Conservation (phyloP, 2,329 filamentous ascomycete species). For the Trichoderma simmonsii region DNA sequence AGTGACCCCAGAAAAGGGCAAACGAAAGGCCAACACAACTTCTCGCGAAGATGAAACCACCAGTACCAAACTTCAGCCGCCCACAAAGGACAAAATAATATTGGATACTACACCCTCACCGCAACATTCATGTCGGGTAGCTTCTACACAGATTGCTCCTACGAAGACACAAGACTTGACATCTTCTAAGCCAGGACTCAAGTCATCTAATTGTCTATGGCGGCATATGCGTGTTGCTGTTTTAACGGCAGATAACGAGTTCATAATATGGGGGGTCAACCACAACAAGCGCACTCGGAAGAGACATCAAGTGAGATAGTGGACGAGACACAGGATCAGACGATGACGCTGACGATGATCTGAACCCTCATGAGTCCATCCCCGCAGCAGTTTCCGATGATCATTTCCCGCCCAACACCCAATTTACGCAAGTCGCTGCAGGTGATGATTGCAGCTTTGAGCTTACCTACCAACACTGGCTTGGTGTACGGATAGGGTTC, state of each 20-base stretch:
- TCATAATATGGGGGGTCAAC: constrained; percentile 66
- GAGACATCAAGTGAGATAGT: constrained; percentile 50
- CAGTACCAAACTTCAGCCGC: background rate
- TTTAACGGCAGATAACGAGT: constrained; percentile 57
- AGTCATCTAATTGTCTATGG: constrained; percentile 62
- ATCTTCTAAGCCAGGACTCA: background rate
- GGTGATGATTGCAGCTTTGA: constrained; percentile 68
- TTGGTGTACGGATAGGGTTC: constrained; percentile 75
- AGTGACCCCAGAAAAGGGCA: background rate
- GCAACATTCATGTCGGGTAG: background rate
- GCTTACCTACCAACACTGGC: constrained; percentile 65
- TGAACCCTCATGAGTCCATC: constrained; percentile 59
- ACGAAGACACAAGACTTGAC: too few relatives aligned
- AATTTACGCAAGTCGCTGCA: constrained; percentile 58
- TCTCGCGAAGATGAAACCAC: background rate
- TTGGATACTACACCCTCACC: background rate
- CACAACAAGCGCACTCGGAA: constrained; percentile 60
- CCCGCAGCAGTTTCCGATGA: constrained; percentile 51
- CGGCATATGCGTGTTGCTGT: constrained; percentile 64
- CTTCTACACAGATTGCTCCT: too few relatives aligned
- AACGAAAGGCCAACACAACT: background rate
- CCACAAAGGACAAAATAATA: background rate
- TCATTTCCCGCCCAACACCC: constrained; percentile 49
- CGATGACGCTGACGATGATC: constrained; percentile 41
- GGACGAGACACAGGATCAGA: constrained; percentile 25